These are phyloP conservation scores for Fusarium coffeatum DNA, from an alignment of 2,329 filamentous ascomycete species.

Conservation along the genomic window DNA sequence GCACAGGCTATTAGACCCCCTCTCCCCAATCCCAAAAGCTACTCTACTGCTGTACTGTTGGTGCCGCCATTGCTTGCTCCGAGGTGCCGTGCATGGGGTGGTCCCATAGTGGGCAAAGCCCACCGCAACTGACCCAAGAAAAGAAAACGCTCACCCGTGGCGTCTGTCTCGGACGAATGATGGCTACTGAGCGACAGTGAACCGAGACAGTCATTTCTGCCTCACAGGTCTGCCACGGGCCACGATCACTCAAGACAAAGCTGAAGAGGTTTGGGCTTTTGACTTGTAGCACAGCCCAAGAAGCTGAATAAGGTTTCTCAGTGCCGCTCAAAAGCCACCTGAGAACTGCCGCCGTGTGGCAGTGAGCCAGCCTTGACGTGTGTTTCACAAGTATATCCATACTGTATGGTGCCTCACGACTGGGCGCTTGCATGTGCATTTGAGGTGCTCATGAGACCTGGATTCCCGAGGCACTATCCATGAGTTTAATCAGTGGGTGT, in stretches of 20 bases:
- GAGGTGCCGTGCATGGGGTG: conserved; percentile 36
- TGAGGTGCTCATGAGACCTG: conserved; percentile 41
- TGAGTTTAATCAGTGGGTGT: conserved; percentile 30
- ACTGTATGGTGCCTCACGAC: conserved; percentile 8
- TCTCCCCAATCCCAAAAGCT: neutral
- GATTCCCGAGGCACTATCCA: conserved; percentile 34
- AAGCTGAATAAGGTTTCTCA: conserved; percentile 13
- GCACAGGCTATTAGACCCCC: neutral
- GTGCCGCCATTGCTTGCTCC: conserved; percentile 25
- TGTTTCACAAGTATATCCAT: conserved; percentile 4
- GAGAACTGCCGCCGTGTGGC: conserved; percentile 10
- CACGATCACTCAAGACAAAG: conserved; percentile 12
- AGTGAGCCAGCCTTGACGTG: neutral
- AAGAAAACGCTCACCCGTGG: conserved; percentile 32
- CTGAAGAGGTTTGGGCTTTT: conserved; percentile 24
- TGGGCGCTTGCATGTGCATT: conserved; percentile 40
- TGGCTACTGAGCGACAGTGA: conserved; percentile 27
- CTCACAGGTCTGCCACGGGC: conserved; percentile 23
- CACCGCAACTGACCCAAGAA: conserved; percentile 30
- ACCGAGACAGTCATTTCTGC: conserved; percentile 12
- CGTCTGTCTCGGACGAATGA: conserved; percentile 41
- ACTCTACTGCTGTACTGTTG: neutral
- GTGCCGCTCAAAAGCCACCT: conserved; percentile 4
- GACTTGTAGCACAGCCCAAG: conserved; percentile 4
- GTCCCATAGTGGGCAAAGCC: conserved; percentile 17